Percentiles rank a stretch among this genome's conserved stretches.
These are phyloP conservation scores for Fusarium veterinarium DNA, from an alignment of 2,329 filamentous ascomycete genomes.

Conservation along the genomic window DNA sequence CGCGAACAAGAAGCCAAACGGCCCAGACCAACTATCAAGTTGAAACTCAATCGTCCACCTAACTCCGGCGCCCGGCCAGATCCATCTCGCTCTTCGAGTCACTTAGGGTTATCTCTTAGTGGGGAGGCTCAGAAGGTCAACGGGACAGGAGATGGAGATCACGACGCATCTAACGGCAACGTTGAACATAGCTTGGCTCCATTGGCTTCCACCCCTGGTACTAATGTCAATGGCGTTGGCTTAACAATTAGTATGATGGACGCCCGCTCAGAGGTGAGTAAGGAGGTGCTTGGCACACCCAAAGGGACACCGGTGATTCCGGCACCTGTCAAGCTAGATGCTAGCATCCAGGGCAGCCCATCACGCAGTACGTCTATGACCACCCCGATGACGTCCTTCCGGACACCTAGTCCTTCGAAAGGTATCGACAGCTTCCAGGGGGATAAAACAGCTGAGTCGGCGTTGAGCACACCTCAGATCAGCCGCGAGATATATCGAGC, in stretches of 20 bases:
- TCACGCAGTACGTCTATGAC: conserved; percentile 8
- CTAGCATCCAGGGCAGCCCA: conserved; percentile 25
- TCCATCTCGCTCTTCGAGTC: conserved; percentile 15
- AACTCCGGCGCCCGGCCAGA: conserved; percentile 13
- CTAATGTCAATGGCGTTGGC: conserved; percentile 26
- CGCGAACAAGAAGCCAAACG: conserved; percentile 73
- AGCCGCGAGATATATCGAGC: conserved; percentile 45
- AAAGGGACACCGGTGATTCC: conserved; percentile 36
- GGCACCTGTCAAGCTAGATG: conserved; percentile 40
- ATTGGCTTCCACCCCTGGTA: conserved; percentile 22
- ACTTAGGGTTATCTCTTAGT: not conserved
- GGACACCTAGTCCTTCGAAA: conserved; percentile 41
- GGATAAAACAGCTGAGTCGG: conserved; percentile 40
- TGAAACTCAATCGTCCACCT: conserved; percentile 57
- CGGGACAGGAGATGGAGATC: not conserved
- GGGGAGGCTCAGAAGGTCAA: not conserved
- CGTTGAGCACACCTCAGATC: conserved; percentile 45
- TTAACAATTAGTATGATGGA: conserved; percentile 1
- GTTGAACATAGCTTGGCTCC: conserved; percentile 20
- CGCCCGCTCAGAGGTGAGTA: conserved; percentile 8
- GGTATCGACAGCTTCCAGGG: conserved; percentile 41
- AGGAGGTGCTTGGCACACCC: conserved; percentile 17
- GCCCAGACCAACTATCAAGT: conserved; percentile 61
- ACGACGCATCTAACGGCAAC: conserved; percentile 14
- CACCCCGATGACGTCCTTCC: conserved; percentile 38